These are phyloP conservation scores for Dictyostelium citrinum DNA, from an alignment of 78 protist genomes.

Conservation along the genomic window DNA sequence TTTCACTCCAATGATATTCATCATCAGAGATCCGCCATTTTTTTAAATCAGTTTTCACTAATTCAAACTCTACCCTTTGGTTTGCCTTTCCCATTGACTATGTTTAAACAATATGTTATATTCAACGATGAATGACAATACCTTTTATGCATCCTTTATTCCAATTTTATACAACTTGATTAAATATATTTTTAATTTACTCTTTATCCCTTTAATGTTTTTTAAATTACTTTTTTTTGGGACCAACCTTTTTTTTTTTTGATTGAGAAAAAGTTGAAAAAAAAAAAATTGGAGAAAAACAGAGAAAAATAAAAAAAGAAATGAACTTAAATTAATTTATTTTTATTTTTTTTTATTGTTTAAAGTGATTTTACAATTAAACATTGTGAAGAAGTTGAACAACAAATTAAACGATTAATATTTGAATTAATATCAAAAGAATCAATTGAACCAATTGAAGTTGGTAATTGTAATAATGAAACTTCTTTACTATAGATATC, in stretches of 20 bases:
- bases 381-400: slow-evolving; percentile 33
- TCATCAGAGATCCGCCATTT: background rate
- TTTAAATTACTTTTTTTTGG: too few relatives aligned
- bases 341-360: background rate
- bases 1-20: background rate
- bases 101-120: background rate
- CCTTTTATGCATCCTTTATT: background rate
- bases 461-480: background rate
- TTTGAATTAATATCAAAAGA: slow-evolving; percentile 42
- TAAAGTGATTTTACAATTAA: slow-evolving; percentile 22
- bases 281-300: too few relatives aligned
- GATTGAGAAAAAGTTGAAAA: too few relatives aligned
- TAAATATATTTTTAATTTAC: too few relatives aligned
- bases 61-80: background rate
- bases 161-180: too few relatives aligned
- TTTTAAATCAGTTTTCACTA: background rate
- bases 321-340: too few relatives aligned
- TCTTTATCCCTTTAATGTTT: too few relatives aligned
- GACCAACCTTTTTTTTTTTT: too few relatives aligned
- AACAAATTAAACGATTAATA: slow-evolving; percentile 10
- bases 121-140: background rate
- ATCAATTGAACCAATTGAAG: slow-evolving; percentile 10
- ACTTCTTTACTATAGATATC: slow-evolving; percentile 32
- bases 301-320: too few relatives aligned
- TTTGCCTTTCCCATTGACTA: background rate